Conservation (phyloP, 176 grass and related monocot species). For the Oryza meyeriana region DNA sequence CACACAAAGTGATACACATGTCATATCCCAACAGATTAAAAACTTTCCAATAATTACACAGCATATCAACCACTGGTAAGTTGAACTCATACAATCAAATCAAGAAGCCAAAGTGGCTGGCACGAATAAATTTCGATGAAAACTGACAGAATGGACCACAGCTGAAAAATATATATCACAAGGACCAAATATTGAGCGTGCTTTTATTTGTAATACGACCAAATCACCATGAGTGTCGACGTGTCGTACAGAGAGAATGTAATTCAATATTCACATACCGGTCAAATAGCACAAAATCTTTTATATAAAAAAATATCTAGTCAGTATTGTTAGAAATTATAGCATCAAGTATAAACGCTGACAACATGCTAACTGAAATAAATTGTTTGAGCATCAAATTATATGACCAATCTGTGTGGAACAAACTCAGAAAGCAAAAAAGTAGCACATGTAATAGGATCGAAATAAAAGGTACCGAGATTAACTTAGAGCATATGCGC, state of each 20-base stretch:
- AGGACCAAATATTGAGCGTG: not conserved
- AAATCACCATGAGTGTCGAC: not conserved
- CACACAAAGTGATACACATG: not conserved
- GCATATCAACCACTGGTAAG: not conserved
- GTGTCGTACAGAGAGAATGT: not conserved
- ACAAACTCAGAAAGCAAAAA: not conserved
- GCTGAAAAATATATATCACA: not conserved
- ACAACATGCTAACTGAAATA: not conserved
- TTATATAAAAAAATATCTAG: not conserved
- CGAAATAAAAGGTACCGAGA: not conserved
- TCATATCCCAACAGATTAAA: slow-evolving; percentile 16
- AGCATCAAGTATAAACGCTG: not conserved
- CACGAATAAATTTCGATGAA: slow-evolving; percentile 2
- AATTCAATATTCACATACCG: not conserved
- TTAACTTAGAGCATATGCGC: not conserved
- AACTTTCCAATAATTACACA: not conserved
- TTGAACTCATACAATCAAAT: not conserved
- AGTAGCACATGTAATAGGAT: not conserved
- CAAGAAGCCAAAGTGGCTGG: not conserved
- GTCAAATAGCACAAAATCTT: not conserved
- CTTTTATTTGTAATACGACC: not conserved
- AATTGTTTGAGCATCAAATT: not conserved
- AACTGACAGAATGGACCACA: not conserved
- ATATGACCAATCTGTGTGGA: not conserved
- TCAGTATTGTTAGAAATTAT: not conserved